phyloP scores from a whole-genome alignment of 192 early-diverging fungal species.

The Backusella westeae region DNA sequence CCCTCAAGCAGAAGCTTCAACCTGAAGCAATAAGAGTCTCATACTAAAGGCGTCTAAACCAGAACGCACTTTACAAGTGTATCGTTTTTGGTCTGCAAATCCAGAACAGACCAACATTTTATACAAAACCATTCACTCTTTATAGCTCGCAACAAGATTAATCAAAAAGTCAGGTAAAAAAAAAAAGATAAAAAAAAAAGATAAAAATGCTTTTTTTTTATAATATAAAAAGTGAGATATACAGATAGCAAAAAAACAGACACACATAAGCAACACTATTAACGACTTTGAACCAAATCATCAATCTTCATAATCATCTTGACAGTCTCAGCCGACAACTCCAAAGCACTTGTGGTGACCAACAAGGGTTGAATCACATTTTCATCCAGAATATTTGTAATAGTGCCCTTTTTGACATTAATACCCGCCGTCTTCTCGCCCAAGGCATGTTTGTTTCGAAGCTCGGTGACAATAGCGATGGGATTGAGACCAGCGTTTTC shows the following conservation, averaged over 20 bases:
- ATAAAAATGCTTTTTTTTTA: neutral
- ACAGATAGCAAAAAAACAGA: no score
- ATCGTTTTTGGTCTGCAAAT: no score
- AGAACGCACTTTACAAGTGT: no score
- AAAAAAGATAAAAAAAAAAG: neutral
- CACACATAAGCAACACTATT: neutral
- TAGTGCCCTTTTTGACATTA: conserved; percentile 96
- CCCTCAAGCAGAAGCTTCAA: no score
- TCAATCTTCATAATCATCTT: conserved; percentile 99
- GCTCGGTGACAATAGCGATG: conserved; percentile 96
- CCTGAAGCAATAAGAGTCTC: no score
- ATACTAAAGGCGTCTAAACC: no score
- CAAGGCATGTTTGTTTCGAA: conserved; percentile 90
- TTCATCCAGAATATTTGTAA: conserved; percentile 96
- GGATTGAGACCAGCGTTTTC: conserved; percentile 99
- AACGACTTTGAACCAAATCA: conserved; percentile 65
- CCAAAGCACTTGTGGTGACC: conserved; percentile 95
- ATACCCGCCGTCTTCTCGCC: conserved; percentile 95
- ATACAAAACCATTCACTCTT: no score
- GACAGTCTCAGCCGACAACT: conserved; percentile 96
- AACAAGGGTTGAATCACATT: conserved; percentile 98
- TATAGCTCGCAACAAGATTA: no score
- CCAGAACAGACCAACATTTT: no score
- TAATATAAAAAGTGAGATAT: neutral
- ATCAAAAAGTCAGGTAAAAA: no score